Conservation (phyloP, 2,329 filamentous ascomycete species). For the Phaeoacremonium minimum region DNA sequence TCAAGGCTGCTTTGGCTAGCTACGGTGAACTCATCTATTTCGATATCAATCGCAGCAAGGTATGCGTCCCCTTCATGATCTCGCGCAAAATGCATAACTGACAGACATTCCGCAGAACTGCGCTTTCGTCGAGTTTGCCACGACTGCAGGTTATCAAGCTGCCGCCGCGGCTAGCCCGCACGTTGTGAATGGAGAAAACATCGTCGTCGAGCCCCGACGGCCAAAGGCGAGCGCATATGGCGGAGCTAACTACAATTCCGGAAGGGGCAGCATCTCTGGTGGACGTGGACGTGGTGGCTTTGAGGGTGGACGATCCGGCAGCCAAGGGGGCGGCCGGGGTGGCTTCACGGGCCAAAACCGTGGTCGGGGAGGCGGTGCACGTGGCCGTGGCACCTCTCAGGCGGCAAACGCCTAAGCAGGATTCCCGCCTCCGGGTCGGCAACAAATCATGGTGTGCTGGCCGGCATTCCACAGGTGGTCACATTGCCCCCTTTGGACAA, state of each 20-base stretch:
- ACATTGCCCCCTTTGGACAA: no score
- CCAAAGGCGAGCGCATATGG: constrained; percentile 68
- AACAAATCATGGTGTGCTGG: no score
- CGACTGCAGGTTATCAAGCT: constrained; percentile 73
- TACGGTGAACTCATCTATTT: constrained; percentile 71
- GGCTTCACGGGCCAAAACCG: constrained; percentile 63
- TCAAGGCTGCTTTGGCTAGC: constrained; percentile 66
- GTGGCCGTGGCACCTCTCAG: constrained; percentile 57
- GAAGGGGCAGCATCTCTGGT: constrained; percentile 56
- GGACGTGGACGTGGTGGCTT: constrained; percentile 64
- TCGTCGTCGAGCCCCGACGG: constrained; percentile 85
- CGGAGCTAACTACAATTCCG: constrained; percentile 60
- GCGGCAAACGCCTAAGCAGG: constrained; percentile 47
- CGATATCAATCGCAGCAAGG: constrained; percentile 80
- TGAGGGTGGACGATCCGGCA: constrained; percentile 54
- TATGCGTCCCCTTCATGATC: constrained; percentile 33
- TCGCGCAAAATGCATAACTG: not conserved
- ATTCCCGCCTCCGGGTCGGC: no score
- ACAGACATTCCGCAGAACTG: constrained; percentile 65
- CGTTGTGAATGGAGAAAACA: constrained; percentile 73
- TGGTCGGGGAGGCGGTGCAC: constrained; percentile 56
- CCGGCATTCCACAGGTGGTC: no score
- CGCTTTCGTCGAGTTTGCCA: constrained; percentile 92
- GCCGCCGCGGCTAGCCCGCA: constrained; percentile 84
- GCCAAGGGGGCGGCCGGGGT: constrained; percentile 59